Evolutionary conservation across 306 rosid genomes (phyloP).

Genomic region (Cicer bijugum): DNA sequence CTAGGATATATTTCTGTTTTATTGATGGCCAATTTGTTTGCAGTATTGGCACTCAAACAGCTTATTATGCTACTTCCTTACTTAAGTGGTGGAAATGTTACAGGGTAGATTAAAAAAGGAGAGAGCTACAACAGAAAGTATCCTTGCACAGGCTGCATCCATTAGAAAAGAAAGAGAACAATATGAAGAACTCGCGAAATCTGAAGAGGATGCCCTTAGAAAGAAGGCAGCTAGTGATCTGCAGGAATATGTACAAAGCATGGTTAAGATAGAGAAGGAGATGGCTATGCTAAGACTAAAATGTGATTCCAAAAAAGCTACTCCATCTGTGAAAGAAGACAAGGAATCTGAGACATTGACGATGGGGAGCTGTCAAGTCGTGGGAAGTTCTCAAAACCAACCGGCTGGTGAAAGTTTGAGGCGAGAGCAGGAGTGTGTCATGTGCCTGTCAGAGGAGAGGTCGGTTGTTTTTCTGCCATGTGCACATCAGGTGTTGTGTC

Average conservation of each 20-base stretch:
- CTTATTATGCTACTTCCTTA: conserved; percentile 24
- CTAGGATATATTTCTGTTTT: conserved; percentile 15
- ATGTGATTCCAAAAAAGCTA: conserved; percentile 44
- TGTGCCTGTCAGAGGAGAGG: conserved; percentile 75
- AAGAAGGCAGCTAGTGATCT: conserved; percentile 53
- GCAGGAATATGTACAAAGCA: conserved; percentile 54
- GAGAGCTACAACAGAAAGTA: conserved; percentile 52
- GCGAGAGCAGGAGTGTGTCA: conserved; percentile 71
- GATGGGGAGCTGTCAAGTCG: conserved; percentile 25
- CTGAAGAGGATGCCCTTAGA: conserved; percentile 55
- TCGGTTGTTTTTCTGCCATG: conserved; percentile 74
- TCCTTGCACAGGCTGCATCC: conserved; percentile 55
- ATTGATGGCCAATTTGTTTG: conserved; percentile 33
- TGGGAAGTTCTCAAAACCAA: conserved; percentile 31
- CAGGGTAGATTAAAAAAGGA: conserved; percentile 61
- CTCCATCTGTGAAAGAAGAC: conserved; percentile 36
- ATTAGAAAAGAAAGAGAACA: conserved; percentile 58
- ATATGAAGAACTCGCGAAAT: conserved; percentile 45
- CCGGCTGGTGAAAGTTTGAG: conserved; percentile 41
- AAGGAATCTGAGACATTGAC: conserved; percentile 37
- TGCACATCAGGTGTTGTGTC: conserved; percentile 69
- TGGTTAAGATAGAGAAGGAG: conserved; percentile 54
- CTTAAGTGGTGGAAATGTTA: conserved; percentile 37
- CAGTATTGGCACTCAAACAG: neutral
- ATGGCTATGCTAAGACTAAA: conserved; percentile 47